Conservation (phyloP, 768 basidiomycete genomes). For the Cyathus striatus region DNA sequence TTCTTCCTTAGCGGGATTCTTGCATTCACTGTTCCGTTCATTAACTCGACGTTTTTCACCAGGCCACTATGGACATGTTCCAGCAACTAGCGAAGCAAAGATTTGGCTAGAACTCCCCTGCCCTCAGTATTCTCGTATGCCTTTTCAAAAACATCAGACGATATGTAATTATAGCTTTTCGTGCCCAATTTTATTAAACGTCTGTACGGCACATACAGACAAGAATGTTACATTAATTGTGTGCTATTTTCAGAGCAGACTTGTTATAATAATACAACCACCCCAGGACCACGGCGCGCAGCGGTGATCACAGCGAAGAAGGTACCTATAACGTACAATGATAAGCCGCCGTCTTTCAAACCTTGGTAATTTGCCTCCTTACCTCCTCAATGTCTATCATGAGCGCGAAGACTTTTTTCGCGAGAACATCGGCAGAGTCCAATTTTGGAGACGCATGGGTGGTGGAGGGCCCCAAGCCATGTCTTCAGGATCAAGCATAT, state of each 20-base stretch:
- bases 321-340: background rate
- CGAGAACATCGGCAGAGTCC: slow-evolving; percentile 16
- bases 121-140: background rate
- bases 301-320: background rate
- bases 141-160: slow-evolving; percentile 1
- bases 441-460: slow-evolving; percentile 9
- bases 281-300: background rate
- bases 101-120: slow-evolving; percentile 54
- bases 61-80: slow-evolving; percentile 96
- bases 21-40: slow-evolving; percentile 2
- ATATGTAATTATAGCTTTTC: background rate
- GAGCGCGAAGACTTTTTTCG: slow-evolving; percentile 8
- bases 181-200: background rate
- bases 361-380: background rate
- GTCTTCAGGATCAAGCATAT: slow-evolving; percentile 32
- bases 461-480: slow-evolving; percentile 32
- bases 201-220: background rate
- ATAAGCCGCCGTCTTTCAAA: background rate
- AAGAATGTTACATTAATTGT: background rate
- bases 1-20: background rate
- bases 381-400: slow-evolving; percentile 1
- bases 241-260: background rate
- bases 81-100: slow-evolving; percentile 85
- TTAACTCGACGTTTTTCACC: background rate
- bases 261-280: background rate